A percentile compares a stretch with the other conserved stretches of the same genome.
Evolutionary conservation across 75 land plant species (phyloP).

Genomic region (Cryptomeria japonica): DNA sequence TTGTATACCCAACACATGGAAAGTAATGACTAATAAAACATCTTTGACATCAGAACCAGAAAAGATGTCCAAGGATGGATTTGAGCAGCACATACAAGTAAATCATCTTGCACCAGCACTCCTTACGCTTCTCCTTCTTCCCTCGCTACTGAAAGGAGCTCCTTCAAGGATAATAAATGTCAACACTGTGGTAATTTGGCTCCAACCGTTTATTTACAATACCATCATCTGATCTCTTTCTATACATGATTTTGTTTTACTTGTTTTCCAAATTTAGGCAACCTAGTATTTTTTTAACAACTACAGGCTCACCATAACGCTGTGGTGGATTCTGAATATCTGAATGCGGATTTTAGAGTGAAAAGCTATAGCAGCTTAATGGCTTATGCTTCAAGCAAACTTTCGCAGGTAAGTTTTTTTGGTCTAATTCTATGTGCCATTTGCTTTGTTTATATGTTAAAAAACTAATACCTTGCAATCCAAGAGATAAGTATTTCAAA

Average conservation of each 20-base stretch:
- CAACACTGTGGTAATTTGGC: conserved; percentile 36
- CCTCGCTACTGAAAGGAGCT: conserved; percentile 41
- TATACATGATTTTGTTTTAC: no score
- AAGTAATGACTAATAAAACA: no score
- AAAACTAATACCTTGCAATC: no score
- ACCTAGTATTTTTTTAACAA: neutral
- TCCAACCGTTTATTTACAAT: no score
- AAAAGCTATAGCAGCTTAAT: conserved; percentile 9
- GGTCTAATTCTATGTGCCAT: neutral
- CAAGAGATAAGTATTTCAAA: neutral
- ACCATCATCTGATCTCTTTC: no score
- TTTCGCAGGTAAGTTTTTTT: conserved; percentile 23
- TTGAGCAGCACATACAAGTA: conserved; percentile 65
- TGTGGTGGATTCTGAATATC: conserved; percentile 22
- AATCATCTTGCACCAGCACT: conserved; percentile 65
- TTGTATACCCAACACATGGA: no score
- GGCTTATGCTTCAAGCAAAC: conserved; percentile 34
- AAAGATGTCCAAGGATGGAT: conserved; percentile 46
- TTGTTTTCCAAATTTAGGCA: neutral
- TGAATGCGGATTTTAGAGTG: conserved; percentile 4
- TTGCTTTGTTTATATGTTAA: no score
- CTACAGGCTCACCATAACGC: conserved; percentile 31
- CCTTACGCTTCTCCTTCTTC: conserved; percentile 52
- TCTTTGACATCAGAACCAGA: conserved; percentile 24
- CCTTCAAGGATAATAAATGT: conserved; percentile 60